Evolutionary conservation across 129 eudicot species (phyloP).

Genomic region (Artemisia argyi): DNA sequence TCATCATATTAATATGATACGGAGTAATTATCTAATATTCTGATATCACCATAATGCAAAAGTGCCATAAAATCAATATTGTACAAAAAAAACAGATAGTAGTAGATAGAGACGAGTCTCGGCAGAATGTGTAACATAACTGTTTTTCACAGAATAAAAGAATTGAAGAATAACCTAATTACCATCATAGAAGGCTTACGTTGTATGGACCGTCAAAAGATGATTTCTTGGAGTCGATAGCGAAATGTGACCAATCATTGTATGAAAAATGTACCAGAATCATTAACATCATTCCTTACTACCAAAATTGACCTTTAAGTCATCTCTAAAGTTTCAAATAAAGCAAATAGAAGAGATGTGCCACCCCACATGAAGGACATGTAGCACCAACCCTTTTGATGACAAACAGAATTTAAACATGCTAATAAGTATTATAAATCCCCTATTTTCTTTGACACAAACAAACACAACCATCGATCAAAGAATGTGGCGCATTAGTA

Average conservation of each 20-base stretch:
- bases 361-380: slow-evolving; percentile 55
- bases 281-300: slow-evolving; percentile 11
- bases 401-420: slow-evolving; percentile 13
- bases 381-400: slow-evolving; percentile 47
- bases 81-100: background rate
- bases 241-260: slow-evolving; percentile 28
- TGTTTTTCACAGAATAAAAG: background rate
- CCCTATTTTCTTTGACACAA: slow-evolving; percentile 10
- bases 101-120: background rate
- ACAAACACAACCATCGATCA: slow-evolving; percentile 14
- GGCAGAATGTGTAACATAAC: background rate
- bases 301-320: slow-evolving; percentile 29
- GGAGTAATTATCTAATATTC: too few species aligned
- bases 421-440: slow-evolving; percentile 28
- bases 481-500: slow-evolving; percentile 31
- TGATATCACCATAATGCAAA: background rate
- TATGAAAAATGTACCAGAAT: slow-evolving; percentile 30
- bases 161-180: background rate
- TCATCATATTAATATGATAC: background rate
- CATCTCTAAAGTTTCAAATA: slow-evolving; percentile 16
- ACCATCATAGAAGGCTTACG: background rate
- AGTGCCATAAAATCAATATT: background rate
- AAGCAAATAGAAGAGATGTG: slow-evolving; percentile 41
- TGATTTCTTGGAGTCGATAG: background rate
- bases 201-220: background rate